These are phyloP conservation scores for Entophlyctis helioformis DNA, from an alignment of 192 early-diverging fungal species.

Conservation along the genomic window DNA sequence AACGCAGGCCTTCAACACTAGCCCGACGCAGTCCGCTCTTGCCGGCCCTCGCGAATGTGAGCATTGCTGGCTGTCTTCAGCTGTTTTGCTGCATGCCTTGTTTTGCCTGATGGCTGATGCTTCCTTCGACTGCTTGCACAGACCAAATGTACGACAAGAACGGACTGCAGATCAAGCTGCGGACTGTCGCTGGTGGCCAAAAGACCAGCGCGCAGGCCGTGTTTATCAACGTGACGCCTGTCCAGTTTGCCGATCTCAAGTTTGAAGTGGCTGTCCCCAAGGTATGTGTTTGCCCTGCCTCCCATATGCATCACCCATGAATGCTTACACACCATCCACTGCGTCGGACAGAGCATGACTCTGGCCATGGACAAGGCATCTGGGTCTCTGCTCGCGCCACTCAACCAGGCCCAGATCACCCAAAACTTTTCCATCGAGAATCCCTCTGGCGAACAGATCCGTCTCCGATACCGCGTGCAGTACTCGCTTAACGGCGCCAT, in stretches of 20 bases:
- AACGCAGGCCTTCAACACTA: no score
- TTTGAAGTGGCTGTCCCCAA: slow-evolving; percentile 44
- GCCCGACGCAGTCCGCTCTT: no score
- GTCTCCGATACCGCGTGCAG: slow-evolving; percentile 28
- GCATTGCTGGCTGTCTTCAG: no score
- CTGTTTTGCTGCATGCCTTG: no score
- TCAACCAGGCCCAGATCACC: slow-evolving; percentile 29
- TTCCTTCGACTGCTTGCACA: no score
- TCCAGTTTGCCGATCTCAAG: slow-evolving; percentile 27
- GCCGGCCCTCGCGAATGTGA: no score
- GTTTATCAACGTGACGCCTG: slow-evolving; percentile 45
- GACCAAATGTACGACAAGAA: slow-evolving; percentile 37
- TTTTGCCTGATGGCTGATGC: no score
- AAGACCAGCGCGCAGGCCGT: slow-evolving; percentile 15
- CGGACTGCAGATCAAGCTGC: slow-evolving; percentile 40
- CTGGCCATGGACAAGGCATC: slow-evolving; percentile 28
- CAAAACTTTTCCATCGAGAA: slow-evolving; percentile 30
- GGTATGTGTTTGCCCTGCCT: slow-evolving; percentile 9
- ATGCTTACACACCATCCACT: background rate
- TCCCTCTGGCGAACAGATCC: slow-evolving; percentile 24
- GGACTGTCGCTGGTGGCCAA: slow-evolving; percentile 10
- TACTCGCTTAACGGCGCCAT: slow-evolving; percentile 44
- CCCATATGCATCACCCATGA: background rate
- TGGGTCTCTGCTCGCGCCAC: slow-evolving; percentile 21
- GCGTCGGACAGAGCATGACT: slow-evolving; percentile 27